phyloP scores from a whole-genome alignment of 306 rosid genomes.

The Lathyrus oleraceus region DNA sequence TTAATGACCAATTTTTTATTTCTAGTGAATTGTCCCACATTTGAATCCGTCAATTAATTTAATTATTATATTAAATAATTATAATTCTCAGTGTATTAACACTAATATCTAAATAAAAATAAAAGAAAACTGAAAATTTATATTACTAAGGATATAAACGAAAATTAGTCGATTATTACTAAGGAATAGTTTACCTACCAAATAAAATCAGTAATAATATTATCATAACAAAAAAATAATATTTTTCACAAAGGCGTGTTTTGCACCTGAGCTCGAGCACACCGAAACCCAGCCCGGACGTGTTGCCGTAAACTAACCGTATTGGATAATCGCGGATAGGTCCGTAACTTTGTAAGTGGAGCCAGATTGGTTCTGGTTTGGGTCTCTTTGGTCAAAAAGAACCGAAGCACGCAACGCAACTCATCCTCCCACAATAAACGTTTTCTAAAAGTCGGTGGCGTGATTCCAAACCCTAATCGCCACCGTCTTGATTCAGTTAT shows the following conservation, averaged over 20 bases:
- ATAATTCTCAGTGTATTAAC: too few species aligned
- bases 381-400: slow-evolving; percentile 60
- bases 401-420: slow-evolving; percentile 33
- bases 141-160: too few species aligned
- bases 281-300: slow-evolving; percentile 70
- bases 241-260: neutral
- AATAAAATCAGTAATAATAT: too few species aligned
- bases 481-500: slow-evolving; percentile 6
- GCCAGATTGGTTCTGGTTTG: slow-evolving; percentile 55
- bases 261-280: slow-evolving; percentile 40
- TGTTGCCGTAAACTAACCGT: slow-evolving; percentile 51
- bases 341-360: slow-evolving; percentile 62
- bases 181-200: too few species aligned
- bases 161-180: too few species aligned
- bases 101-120: too few species aligned
- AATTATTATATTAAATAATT: too few species aligned
- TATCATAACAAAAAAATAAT: neutral
- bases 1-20: too few species aligned
- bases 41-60: too few species aligned
- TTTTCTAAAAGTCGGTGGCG: slow-evolving; percentile 44
- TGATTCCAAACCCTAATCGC: slow-evolving; percentile 42
- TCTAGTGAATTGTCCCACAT: too few species aligned
- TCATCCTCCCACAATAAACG: slow-evolving; percentile 36
- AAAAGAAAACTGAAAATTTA: too few species aligned
- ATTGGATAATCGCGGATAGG: slow-evolving; percentile 67